phyloP scores from a whole-genome alignment of 164 flowering plant genomes.

The Malania oleifera region DNA sequence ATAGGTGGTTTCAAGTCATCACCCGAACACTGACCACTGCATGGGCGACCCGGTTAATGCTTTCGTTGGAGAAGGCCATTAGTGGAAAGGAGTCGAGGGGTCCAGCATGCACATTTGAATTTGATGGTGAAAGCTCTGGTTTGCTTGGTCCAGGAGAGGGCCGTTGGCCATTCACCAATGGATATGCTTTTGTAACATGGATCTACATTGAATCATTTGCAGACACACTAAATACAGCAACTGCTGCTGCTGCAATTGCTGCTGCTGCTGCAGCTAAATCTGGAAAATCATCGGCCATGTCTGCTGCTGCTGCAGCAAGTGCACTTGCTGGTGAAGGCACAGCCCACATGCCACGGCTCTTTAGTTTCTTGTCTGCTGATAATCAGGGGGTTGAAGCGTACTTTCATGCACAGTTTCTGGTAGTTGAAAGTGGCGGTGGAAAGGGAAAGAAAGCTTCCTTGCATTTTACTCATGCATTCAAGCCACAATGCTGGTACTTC shows the following conservation, averaged over 20 bases:
- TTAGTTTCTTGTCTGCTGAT: conserved; percentile 95
- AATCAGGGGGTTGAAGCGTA: conserved; percentile 98
- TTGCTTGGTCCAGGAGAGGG: conserved; percentile 97
- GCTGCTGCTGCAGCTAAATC: conserved; percentile 98
- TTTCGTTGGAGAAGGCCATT: conserved; percentile 87
- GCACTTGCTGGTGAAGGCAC: conserved; percentile 99
- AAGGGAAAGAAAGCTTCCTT: conserved; percentile 91
- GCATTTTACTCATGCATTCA: conserved; percentile 97
- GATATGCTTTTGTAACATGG: conserved; percentile 98
- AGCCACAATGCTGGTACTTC: conserved; percentile 98
- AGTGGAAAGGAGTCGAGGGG: conserved; percentile 83
- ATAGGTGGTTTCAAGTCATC: conserved; percentile 72
- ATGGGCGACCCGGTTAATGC: conserved; percentile 69
- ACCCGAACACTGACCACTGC: conserved; percentile 52
- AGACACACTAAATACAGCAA: conserved; percentile 91
- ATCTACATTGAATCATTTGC: conserved; percentile 98
- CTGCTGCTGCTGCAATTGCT: conserved; percentile 98
- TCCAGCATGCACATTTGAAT: conserved; percentile 91
- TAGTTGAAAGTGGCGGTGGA: conserved; percentile 93
- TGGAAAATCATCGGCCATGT: conserved; percentile 96
- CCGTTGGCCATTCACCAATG: conserved; percentile 95
- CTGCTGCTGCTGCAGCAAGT: conserved; percentile 99
- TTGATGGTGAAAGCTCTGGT: conserved; percentile 99
- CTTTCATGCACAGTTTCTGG: conserved; percentile 98
- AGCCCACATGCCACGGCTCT: conserved; percentile 94